phyloP scores from a whole-genome alignment of 2,329 filamentous ascomycete genomes.

The Calonectria fujianensis region DNA sequence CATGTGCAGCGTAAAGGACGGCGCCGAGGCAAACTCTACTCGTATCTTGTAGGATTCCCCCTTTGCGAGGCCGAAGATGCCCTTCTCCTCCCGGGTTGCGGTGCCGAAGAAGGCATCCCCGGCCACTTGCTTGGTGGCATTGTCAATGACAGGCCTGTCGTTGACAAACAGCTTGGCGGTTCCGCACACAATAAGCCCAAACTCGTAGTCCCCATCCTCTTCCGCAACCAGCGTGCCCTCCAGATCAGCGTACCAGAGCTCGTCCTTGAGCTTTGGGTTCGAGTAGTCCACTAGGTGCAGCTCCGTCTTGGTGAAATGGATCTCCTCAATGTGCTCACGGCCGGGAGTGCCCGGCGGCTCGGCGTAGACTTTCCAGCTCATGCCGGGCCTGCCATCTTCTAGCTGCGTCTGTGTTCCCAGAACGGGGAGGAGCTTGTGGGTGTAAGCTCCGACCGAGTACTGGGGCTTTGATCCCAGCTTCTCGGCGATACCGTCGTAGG shows the following conservation, averaged over 20 bases:
- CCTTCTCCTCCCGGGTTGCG: conserved; percentile 78
- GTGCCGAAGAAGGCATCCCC: conserved; percentile 80
- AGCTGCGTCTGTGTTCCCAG: conserved; percentile 72
- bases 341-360: conserved; percentile 70
- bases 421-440: conserved; percentile 78
- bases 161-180: conserved; percentile 80
- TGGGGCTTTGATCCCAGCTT: conserved; percentile 66
- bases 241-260: conserved; percentile 76
- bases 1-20: conserved; percentile 73
- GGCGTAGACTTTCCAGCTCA: conserved; percentile 78
- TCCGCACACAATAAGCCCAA: conserved; percentile 79
- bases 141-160: conserved; percentile 78
- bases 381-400: conserved; percentile 71
- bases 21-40: conserved; percentile 76
- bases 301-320: conserved; percentile 69
- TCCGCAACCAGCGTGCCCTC: conserved; percentile 77
- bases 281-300: conserved; percentile 70
- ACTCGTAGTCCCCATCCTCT: conserved; percentile 77
- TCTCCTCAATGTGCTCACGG: conserved; percentile 71
- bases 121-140: conserved; percentile 76
- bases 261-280: conserved; percentile 70
- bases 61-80: conserved; percentile 73
- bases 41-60: conserved; percentile 75
- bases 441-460: conserved; percentile 78
- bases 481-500: conserved; percentile 80